Percentiles rank a stretch among this genome's conserved stretches.
phyloP scores from a whole-genome alignment of 352 stramenopile species.

The Phytopythium ostracodes region DNA sequence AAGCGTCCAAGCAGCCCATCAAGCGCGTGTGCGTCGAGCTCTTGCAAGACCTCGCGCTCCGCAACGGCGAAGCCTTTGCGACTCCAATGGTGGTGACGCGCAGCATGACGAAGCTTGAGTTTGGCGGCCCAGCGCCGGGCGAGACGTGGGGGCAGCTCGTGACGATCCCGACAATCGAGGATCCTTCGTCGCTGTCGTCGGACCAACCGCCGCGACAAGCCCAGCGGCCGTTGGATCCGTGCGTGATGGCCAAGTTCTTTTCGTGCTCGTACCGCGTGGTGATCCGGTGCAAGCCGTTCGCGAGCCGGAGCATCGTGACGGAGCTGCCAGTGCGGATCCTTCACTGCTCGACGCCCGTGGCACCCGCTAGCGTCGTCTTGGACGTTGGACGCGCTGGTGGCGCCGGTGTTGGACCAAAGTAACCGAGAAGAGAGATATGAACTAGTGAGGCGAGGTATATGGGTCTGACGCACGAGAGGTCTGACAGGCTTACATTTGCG shows the following conservation, averaged over 20 bases:
- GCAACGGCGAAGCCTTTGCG: constrained; percentile 12
- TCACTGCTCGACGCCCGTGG: constrained; percentile 15
- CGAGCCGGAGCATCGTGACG: constrained; percentile 14
- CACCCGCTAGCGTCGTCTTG: neutral
- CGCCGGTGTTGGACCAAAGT: neutral
- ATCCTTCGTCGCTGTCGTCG: constrained; percentile 9
- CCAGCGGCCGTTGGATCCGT: constrained; percentile 12
- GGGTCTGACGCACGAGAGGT: neutral
- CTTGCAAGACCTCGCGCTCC: constrained; percentile 19
- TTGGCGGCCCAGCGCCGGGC: constrained; percentile 9
- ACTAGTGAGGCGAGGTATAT: neutral
- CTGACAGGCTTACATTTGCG: neutral
- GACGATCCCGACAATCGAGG: constrained; percentile 16
- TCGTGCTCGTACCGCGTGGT: constrained; percentile 23
- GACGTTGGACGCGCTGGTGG: neutral
- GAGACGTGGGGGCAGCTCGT: constrained; percentile 12
- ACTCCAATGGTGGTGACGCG: constrained; percentile 16
- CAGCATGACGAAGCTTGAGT: constrained; percentile 18
- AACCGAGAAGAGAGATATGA: too few species aligned
- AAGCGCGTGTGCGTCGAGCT: constrained; percentile 19
- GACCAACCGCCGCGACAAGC: constrained; percentile 7
- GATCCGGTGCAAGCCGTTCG: constrained; percentile 25
- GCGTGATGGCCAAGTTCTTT: constrained; percentile 22
- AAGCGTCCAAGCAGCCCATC: constrained; percentile 16
- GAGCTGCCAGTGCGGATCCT: constrained; percentile 24